phyloP scores from a whole-genome alignment of 768 basidiomycete species.

The Mrakia blollopis region DNA sequence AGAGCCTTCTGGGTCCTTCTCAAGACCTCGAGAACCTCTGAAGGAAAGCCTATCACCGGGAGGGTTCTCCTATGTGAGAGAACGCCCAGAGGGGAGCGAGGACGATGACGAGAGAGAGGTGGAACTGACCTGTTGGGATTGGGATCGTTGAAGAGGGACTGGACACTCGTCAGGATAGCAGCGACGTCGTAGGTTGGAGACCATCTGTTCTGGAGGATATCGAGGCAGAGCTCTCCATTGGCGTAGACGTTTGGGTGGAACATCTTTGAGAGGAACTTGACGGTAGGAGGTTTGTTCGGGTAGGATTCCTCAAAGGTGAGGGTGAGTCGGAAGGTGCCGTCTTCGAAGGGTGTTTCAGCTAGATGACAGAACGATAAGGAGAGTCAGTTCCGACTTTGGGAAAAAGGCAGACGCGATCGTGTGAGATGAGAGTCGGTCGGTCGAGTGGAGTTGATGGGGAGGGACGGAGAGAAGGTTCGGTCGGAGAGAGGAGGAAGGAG shows the following conservation, averaged over 20 bases:
- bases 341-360: slow-evolving; percentile 99
- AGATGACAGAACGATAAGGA: slow-evolving; percentile 19
- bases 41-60: no score
- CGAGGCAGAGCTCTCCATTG: slow-evolving; percentile 95
- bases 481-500: background rate
- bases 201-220: slow-evolving; percentile 98
- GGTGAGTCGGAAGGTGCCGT: slow-evolving; percentile 95
- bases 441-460: no score
- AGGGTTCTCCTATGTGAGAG: background rate
- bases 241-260: slow-evolving; percentile 99
- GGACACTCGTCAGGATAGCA: slow-evolving; percentile 93
- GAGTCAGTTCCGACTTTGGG: background rate
- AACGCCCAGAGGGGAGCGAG: background rate
- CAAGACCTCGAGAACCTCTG: background rate
- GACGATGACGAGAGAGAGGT: background rate
- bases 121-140: slow-evolving; percentile 69
- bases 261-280: slow-evolving; percentile 93
- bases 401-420: no score
- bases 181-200: slow-evolving; percentile 98
- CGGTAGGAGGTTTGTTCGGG: slow-evolving; percentile 95
- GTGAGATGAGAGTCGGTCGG: no score
- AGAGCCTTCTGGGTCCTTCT: background rate
- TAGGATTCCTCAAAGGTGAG: slow-evolving; percentile 96
- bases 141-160: slow-evolving; percentile 91
- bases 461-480: background rate